Conservation (phyloP, 2,329 filamentous ascomycete species). For the Alternaria longipes region DNA sequence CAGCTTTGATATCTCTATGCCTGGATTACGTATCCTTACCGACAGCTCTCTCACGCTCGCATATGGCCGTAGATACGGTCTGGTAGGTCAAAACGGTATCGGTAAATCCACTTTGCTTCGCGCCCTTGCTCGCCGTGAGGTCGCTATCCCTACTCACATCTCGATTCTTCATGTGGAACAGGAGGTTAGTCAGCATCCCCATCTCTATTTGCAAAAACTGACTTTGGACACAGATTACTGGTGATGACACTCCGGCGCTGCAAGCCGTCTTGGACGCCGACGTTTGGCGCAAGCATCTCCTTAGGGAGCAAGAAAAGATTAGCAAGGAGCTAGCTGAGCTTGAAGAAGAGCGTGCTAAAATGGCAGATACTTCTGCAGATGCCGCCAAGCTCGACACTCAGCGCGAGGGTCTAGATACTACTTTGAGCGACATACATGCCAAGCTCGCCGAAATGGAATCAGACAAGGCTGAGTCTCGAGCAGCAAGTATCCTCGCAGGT, state of each 20-base stretch:
- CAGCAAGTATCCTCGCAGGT: slow-evolving; percentile 94
- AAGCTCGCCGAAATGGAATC: slow-evolving; percentile 99
- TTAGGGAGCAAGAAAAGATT: slow-evolving; percentile 91
- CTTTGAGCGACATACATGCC: slow-evolving; percentile 86
- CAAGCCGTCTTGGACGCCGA: slow-evolving; percentile 97
- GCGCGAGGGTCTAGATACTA: slow-evolving; percentile 88
- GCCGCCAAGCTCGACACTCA: slow-evolving; percentile 85
- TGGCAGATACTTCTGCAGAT: slow-evolving; percentile 93
- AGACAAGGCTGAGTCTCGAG: slow-evolving; percentile 94
- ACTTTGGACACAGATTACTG: slow-evolving; percentile 71
- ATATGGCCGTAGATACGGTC: slow-evolving; percentile 92
- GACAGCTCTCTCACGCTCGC: slow-evolving; percentile 91
- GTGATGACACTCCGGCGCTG: slow-evolving; percentile 92
- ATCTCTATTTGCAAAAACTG: slow-evolving; percentile 10
- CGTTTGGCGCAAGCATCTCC: slow-evolving; percentile 95
- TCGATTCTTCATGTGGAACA: slow-evolving; percentile 99
- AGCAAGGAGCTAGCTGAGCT: slow-evolving; percentile 76
- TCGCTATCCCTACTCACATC: slow-evolving; percentile 94
- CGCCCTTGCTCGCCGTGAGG: slow-evolving; percentile 89
- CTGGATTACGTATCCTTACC: slow-evolving; percentile 85
- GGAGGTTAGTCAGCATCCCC: slow-evolving; percentile 68
- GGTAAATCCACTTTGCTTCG: slow-evolving; percentile 85
- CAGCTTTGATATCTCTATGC: slow-evolving; percentile 92
- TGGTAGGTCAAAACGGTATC: slow-evolving; percentile 99
- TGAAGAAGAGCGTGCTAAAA: slow-evolving; percentile 76